Base-by-base conservation (phyloP, 2,329 filamentous ascomycete genomes). In the Claviceps maximensis region DNA sequence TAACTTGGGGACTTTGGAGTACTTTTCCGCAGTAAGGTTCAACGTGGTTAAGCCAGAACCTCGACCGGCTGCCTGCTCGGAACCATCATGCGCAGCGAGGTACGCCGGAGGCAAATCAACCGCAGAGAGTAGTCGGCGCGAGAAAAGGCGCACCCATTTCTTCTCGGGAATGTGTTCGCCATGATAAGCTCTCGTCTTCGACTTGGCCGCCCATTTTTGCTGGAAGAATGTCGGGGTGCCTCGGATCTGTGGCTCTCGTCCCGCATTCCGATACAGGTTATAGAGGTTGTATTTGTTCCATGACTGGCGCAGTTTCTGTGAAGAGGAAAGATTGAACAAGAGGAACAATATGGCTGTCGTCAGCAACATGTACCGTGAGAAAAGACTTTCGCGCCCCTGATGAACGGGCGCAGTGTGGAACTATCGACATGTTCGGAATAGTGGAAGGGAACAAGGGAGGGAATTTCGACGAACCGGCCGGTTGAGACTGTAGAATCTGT, bases 281-380 rank as follows among this genome's bases (percentile, higher is more conserved):
- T 87, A 98, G 58, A 98, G 78, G 67, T 95, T 95, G 77, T 89
- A 89, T 74, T 95, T 95, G 76, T 89, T 95, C 93, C 91, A 96
- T 75, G 89, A 89, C 75, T 93, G 87, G 63, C 91, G 86, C 69
- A 95, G 69, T 86, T 89, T 94, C 90, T 97, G 66, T 52, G 48
- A 38, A 29, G 12, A 47, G 38, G 31, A 21, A 25, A 25, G 25
- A 31, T 4, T 3, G 36, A 38, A n/a, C 36, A 38, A n/a, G 36
- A 38, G 6, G 5, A 6, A 38, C 15, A 6, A 38, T 5, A 17
- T 17, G 6, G 17, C 15, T n/a, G n/a, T n/a, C 36, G 36, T 38
- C 15, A 38, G 36, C 17, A 47, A 8, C 27, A 44, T 47, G 17
- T 19, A 46, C 7, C 21, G 15, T 17, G 21, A 8, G 3, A 40